Conservation (phyloP, 345 rosid genomes). For the Erysimum cheiranthoides region DNA sequence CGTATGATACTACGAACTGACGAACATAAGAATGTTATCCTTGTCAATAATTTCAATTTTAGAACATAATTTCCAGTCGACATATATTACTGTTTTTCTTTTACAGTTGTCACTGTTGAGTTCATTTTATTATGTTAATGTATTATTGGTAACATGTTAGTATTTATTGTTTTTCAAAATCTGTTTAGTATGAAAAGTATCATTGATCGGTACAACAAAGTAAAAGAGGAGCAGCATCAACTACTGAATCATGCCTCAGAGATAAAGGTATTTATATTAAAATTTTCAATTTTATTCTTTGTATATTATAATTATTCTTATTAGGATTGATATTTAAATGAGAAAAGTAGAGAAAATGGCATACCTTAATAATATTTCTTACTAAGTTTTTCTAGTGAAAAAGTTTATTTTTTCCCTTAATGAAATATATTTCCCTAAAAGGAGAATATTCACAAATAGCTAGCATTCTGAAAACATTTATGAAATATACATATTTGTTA, state of each 20-base stretch:
- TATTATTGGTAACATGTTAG: not conserved
- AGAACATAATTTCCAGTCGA: too few relatives aligned
- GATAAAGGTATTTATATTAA: slow-evolving; percentile 55
- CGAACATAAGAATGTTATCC: too few relatives aligned
- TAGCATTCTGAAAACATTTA: too few relatives aligned
- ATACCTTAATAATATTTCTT: too few relatives aligned
- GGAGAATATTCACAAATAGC: too few relatives aligned
- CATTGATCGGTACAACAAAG: slow-evolving; percentile 68
- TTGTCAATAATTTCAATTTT: too few relatives aligned
- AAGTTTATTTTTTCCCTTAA: too few relatives aligned
- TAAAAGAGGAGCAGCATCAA: slow-evolving; percentile 63
- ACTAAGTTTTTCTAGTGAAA: too few relatives aligned
- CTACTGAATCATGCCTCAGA: slow-evolving; percentile 65
- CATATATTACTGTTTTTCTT: not conserved
- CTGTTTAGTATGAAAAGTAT: slow-evolving; percentile 62
- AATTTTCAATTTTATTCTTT: not conserved
- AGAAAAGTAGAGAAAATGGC: too few relatives aligned
- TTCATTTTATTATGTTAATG: not conserved
- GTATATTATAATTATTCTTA: not conserved
- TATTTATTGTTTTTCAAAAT: not conserved
- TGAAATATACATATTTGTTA: not conserved
- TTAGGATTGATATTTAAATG: not conserved
- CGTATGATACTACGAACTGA: too few relatives aligned
- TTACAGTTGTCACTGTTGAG: not conserved
- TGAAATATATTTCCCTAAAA: too few relatives aligned